These are phyloP conservation scores for Phytophthora multivora DNA, from an alignment of 352 stramenopile species.

Conservation along the genomic window DNA sequence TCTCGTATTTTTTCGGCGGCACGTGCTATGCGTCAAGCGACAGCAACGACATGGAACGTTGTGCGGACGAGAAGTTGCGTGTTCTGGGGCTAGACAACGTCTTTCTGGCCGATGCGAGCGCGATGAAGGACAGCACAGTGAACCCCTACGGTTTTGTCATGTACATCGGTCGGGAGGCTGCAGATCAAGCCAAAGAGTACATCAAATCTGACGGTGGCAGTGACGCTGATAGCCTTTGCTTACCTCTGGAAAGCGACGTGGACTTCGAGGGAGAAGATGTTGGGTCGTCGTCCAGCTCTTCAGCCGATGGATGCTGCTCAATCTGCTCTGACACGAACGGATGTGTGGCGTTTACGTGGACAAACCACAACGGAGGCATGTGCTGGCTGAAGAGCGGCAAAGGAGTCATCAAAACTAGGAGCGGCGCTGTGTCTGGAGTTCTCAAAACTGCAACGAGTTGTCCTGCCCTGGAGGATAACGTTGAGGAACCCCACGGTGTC, in stretches of 20 bases:
- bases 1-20: constrained; percentile 74
- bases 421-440: constrained; percentile 19
- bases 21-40: constrained; percentile 68
- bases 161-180: constrained; percentile 70
- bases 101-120: constrained; percentile 60
- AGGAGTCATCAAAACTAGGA: constrained; percentile 19
- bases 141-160: constrained; percentile 80
- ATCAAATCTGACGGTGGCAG: constrained; percentile 20
- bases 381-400: constrained; percentile 63
- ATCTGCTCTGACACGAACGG: constrained; percentile 30
- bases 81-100: constrained; percentile 65
- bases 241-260: constrained; percentile 37
- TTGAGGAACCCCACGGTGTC: constrained; percentile 29
- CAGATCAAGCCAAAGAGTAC: constrained; percentile 42
- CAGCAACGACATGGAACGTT: constrained; percentile 47
- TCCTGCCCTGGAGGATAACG: constrained; percentile 19
- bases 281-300: constrained; percentile 23
- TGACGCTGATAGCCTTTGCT: constrained; percentile 21
- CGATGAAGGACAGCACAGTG: constrained; percentile 63
- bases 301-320: constrained; percentile 41
- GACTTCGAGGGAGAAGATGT: constrained; percentile 58
- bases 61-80: constrained; percentile 57
- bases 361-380: constrained; percentile 45
- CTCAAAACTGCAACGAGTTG: constrained; percentile 20
- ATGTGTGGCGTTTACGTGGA: constrained; percentile 59